Evolutionary conservation across 345 rosid genomes (phyloP).

Genomic region (Eucalyptus cloeziana): DNA sequence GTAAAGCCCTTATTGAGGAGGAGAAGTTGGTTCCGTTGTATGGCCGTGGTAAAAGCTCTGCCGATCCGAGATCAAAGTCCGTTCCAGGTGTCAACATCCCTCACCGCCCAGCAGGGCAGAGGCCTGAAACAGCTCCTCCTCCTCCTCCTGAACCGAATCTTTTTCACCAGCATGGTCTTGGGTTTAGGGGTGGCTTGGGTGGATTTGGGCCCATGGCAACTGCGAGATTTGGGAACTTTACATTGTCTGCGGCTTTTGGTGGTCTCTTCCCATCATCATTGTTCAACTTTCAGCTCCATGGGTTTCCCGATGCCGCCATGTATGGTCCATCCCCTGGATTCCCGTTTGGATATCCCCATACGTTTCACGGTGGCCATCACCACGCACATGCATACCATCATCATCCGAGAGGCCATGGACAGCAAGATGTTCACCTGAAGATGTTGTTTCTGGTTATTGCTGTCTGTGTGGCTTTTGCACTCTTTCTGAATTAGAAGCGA

Average conservation of each 20-base stretch:
- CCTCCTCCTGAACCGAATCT: conserved; percentile 73
- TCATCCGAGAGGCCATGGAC: conserved; percentile 58
- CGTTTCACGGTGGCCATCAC: conserved; percentile 60
- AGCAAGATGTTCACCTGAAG: conserved; percentile 68
- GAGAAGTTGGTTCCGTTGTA: conserved; percentile 87
- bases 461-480: conserved; percentile 42
- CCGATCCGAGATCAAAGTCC: conserved; percentile 85
- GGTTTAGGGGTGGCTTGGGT: conserved; percentile 79
- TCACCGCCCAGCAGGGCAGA: conserved; percentile 89
- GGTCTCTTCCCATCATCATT: conserved; percentile 81
- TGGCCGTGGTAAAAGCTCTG: conserved; percentile 82
- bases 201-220: conserved; percentile 73
- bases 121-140: conserved; percentile 94
- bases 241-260: conserved; percentile 75
- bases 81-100: conserved; percentile 79
- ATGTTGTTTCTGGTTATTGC: conserved; percentile 41
- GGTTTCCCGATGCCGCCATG: conserved; percentile 72
- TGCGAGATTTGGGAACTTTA: conserved; percentile 75
- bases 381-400: conserved; percentile 39
- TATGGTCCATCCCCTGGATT: conserved; percentile 66
- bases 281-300: conserved; percentile 77
- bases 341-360: conserved; percentile 58
- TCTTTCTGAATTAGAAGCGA: conserved; percentile 36
- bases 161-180: conserved; percentile 59
- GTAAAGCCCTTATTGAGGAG: conserved; percentile 84